Evolutionary conservation across 2,329 filamentous ascomycete genomes (phyloP), one percentile per base, ranked within the genome.

Genomic region (Stemphylium vesicarium): DNA sequence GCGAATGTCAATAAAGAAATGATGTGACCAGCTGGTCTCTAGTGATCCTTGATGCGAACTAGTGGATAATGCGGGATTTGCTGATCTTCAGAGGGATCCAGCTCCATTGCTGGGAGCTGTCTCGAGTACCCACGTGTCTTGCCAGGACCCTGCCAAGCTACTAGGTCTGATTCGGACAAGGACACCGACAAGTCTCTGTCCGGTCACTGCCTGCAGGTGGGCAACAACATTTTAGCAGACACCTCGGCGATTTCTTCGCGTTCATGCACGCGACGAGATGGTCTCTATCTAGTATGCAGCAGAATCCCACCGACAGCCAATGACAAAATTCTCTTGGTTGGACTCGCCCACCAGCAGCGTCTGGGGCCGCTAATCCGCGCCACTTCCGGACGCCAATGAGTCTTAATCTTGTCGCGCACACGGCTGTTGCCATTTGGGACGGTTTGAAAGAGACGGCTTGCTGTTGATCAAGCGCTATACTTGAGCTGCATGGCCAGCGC

Each of bases 31-130:
- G 42, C 18, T 36, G 32, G 31, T 36, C 31, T 36, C 20, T 36
- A 26, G 32, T 36, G 47, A 42, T 15, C 13, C 32, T 38, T 43
- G 37, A 41, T 42, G 31, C 37, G 16, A 35, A 44, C 49, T 46
- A 37, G 37, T 40, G 46, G 38, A 40, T 49, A 40, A 15, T 40
- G 46, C 38, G 38, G 46, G 46, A 41, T 49, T 49, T 26, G 37
- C 36, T 39, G 45, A 48, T 48, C 45, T 32, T 24, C 45, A 39
- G 45, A 48, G 36, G 36, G 13, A 40, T 24, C 15, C 36, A 44
- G 29, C n/a, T 26, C 22, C 22, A 22, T 24, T 24, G 22, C 26
- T 29, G 9, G 26, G 26, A 11, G 26, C 26, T 29, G 38, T 3
- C 33, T 36, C 33, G 39, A 42, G 10, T 24, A 16, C 26, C 26